Conservation (phyloP, 768 basidiomycete genomes). For the Lentinula sp. region DNA sequence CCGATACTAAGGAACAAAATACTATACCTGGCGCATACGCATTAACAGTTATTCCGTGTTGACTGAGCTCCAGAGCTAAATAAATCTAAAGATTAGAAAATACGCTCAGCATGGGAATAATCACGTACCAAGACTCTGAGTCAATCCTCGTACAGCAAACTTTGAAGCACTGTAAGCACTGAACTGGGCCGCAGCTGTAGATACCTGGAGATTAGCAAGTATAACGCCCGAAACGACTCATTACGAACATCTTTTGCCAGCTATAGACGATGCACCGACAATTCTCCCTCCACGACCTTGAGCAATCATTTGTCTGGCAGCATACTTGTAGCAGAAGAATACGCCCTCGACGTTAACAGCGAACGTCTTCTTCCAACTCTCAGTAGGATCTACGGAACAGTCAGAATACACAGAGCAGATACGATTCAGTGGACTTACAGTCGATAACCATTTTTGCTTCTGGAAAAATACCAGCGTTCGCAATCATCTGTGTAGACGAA, state of each 20-base stretch:
- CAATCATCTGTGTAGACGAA: slow-evolving; percentile 14
- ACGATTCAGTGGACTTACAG: background rate
- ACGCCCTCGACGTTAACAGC: slow-evolving; percentile 23
- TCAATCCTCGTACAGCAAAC: slow-evolving; percentile 33
- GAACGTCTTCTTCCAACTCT: slow-evolving; percentile 16
- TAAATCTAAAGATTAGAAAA: background rate
- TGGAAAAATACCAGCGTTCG: slow-evolving; percentile 16
- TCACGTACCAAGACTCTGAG: slow-evolving; percentile 29
- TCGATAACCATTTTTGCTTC: background rate
- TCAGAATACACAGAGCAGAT: background rate
- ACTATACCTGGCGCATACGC: slow-evolving; percentile 17
- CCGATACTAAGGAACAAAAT: background rate
- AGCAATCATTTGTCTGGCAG: slow-evolving; percentile 26
- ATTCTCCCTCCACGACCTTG: slow-evolving; percentile 30
- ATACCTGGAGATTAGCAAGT: background rate
- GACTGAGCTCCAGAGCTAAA: slow-evolving; percentile 15
- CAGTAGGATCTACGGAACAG: background rate
- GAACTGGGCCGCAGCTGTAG: background rate
- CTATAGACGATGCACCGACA: slow-evolving; percentile 18
- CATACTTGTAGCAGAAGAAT: slow-evolving; percentile 30
- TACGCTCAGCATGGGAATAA: background rate
- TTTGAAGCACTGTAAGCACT: slow-evolving; percentile 28
- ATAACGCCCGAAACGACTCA: background rate
- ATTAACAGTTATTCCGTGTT: slow-evolving; percentile 19
- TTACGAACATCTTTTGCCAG: background rate